Evolutionary conservation across 1,284 basidiomycete genomes (phyloP), one percentile per base, ranked within the genome.

Genomic region (Wallemia mellicola): DNA sequence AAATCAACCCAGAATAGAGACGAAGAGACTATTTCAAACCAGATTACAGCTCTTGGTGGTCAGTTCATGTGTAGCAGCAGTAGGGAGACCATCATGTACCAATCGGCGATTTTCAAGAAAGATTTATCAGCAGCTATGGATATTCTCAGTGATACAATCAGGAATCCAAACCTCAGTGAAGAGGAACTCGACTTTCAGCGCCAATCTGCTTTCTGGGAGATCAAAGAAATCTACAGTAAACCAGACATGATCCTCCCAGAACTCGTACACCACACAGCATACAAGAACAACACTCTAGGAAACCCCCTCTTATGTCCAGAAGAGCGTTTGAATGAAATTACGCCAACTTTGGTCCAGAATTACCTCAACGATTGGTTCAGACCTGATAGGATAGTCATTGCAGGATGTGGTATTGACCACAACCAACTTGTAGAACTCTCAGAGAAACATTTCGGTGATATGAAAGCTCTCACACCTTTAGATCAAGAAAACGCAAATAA

Each of bases 171-270:
- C 1, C 80, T 95, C 66, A 71, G 79, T 3, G 73, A 75, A 0
- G 83, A 85, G 61, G 92, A 96, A 71, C 73, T 98, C 38, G 80
- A 80, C 58, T 76, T 78, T 2, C 87, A 94, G 69, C 77, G 82
- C 60, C 84, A 86, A 60, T 88, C 88, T 1, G 87, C 87, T 0
- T 76, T 78, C n/a, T 98, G 92, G 68, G 92, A 98, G 71, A 79
- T 91, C 56, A 77, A 86, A 54, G 89, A 96, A 71, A 79, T 95
- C 61, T 78, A 72, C 68, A 75, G 77, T 59, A 95, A 95, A 69
- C 89, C 92, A 0, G 92, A 96, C 66, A 82, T 89, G 77, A 83
- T 92, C 62, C 73, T 96, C n/a, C 91, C 92, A 1, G 92, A 98
- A 67, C 72, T 92, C 2, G 70, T 96, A 25, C 91, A 96, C 68